Evolutionary conservation across 2,329 filamentous ascomycete species (phyloP), one percentile per base, ranked within the genome.

Genomic region (Ceratocystis destructans): DNA sequence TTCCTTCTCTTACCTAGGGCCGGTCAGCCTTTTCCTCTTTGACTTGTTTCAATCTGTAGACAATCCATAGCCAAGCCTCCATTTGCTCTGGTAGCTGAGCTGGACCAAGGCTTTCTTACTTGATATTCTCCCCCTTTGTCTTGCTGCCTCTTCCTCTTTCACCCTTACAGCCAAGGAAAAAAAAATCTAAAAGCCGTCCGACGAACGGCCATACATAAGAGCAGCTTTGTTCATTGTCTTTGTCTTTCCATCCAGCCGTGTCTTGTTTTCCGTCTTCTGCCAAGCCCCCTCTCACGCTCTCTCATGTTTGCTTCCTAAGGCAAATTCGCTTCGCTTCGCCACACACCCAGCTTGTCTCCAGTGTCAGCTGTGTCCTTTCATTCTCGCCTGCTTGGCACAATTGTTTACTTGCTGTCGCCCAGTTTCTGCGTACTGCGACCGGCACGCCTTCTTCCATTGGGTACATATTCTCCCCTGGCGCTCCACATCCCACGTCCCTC

Each of bases 71-170:
- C 55, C 31, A 59, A 59, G 55, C 55, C 55, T 5, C 25, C 25
- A 7, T 37, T 25, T 37, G 55, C 55, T 7, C 28, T 17, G 12
- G 17, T 37, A 15, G 28, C 55, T 17, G 28, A 33, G 17, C 20
- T 10, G 25, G 37, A 8, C 48, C n/a, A n/a, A 22, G 33, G 31
- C 55, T 10, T n/a, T 28, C 15, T 31, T n/a, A 28, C 15, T 31
- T 15, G 28, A 59, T 37, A 22, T 37, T 59, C 15, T 28, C 55
- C 55, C 55, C 17, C 41, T 57, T 64, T 63, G 37, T 57, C 62
- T 63, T 64, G 44, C 12, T 53, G 28, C 61, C 41, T 63, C 41
- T 45, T 33, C 48, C 62, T 66, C 48, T 64, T 66, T 53, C 45
- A 41, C 12, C 59, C 8, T 64, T 28, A n/a, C 31, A 17, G 55